These are phyloP conservation scores for Salvia rosmarinus DNA, from an alignment of 257 asterid species.

Conservation along the genomic window DNA sequence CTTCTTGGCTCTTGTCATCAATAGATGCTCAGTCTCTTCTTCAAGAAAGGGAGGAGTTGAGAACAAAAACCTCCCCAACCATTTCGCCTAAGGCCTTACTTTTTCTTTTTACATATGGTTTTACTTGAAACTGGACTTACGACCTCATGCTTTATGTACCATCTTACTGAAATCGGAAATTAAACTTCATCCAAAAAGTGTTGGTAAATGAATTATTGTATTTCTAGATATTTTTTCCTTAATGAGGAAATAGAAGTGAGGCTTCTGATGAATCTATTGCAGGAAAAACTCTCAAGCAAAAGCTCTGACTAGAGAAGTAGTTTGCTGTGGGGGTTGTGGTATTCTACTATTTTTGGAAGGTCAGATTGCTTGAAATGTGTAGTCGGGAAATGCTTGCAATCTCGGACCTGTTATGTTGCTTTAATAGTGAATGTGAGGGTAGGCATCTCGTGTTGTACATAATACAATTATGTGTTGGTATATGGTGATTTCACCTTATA, in stretches of 20 bases:
- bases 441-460: constrained; percentile 26
- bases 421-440: constrained; percentile 1
- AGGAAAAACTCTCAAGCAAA: constrained; percentile 42
- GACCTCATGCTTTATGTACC: neutral
- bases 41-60: neutral
- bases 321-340: constrained; percentile 16
- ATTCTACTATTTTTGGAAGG: neutral
- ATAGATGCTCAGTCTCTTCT: neutral
- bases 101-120: neutral
- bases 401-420: neutral
- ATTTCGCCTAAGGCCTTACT: neutral
- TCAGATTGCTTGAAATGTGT: neutral
- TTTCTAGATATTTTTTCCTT: no score
- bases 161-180: neutral
- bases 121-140: neutral
- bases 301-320: constrained; percentile 35
- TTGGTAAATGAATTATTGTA: no score
- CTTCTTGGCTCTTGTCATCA: neutral
- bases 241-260: no score
- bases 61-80: neutral
- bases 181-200: no score
- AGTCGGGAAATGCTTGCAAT: constrained; percentile 14
- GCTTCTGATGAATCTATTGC: constrained; percentile 20
- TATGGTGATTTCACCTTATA: constrained; percentile 1
- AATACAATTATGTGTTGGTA: neutral